Base-by-base conservation (phyloP, 768 basidiomycete species). In the Leccinum longicurvipes region DNA sequence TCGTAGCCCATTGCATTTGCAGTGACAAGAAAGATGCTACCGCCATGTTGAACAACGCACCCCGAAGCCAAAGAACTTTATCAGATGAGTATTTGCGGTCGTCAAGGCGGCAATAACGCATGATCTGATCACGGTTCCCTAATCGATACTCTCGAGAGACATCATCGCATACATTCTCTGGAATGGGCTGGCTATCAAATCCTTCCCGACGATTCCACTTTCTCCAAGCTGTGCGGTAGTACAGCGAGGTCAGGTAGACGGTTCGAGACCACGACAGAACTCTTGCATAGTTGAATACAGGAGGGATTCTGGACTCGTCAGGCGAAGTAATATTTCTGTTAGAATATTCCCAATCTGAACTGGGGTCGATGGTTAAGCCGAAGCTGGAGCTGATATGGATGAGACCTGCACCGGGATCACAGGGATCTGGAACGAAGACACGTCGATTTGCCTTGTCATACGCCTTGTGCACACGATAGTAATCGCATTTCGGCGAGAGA, bases 401-500 rank as follows among this genome's bases (percentile, higher is more conserved):
- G 27, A 59, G 25, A 6, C 23, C 9, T 23, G 48, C 42, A 6
- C 3, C 23, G 9, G 49, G 48, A 6, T 59, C 55, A 12, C 3
- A 5, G 10, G 15, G 53, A 53, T 1, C 32, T 6, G 31, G 6
- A 12, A 12, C 31, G 12, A 31, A 6, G 6, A 31, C 31, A 31
- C 12, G 31, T 31, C 24, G 32, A 8, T 63, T 63, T 2, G 62
- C 62, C 48, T 48, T 55, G 25, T 54, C 1, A 23, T 58, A 64
- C 21, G 57, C 59, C 4, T 56, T 44, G 2, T 53, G 52, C 21
- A 78, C 63, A 9, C 73, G 70, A 3, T 36, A 28, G 3, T 65
- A 63, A 56, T 77, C 73, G 48, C 73, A 75, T 54, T 77, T 72
- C 0, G 76, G 76, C 0, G 76, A 73, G 5, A 77, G 56, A 46